Conservation (phyloP, 2,329 filamentous ascomycete genomes). For the Colletotrichum endophyticum region DNA sequence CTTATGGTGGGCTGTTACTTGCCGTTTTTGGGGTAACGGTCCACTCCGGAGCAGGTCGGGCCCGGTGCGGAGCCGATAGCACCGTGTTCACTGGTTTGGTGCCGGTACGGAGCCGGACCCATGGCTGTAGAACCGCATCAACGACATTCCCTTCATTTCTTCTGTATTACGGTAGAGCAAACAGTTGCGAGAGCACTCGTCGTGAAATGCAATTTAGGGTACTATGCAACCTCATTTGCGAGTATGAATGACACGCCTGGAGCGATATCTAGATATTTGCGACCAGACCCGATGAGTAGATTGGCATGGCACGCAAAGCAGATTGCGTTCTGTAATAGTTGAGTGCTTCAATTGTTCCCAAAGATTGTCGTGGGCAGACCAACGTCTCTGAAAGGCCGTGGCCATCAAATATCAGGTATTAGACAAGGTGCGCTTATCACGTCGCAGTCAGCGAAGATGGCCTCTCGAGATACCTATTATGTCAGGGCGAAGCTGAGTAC, state of each 20-base stretch:
- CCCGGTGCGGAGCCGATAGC: neutral
- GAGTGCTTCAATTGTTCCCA: too few relatives aligned
- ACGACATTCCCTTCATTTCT: neutral
- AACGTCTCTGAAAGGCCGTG: neutral
- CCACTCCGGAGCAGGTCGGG: neutral
- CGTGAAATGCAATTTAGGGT: too few relatives aligned
- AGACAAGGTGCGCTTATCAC: too few relatives aligned
- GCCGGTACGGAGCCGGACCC: neutral
- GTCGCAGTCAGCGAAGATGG: too few relatives aligned
- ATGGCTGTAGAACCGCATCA: neutral
- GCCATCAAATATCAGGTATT: too few relatives aligned
- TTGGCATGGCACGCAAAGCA: neutral
- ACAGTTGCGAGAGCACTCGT: neutral
- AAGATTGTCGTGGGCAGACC: neutral
- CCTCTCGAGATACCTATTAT: too few relatives aligned
- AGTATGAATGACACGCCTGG: neutral
- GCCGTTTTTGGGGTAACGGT: neutral
- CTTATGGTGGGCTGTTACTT: neutral
- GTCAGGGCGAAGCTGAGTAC: too few relatives aligned
- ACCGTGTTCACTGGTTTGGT: neutral
- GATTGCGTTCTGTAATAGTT: too few relatives aligned
- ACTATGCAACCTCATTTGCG: neutral
- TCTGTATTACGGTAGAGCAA: neutral
- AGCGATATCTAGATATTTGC: neutral
- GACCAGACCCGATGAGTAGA: neutral